Evolutionary conservation across 148 eudicot genomes (phyloP).

Genomic region (Persicaria tinctoria): DNA sequence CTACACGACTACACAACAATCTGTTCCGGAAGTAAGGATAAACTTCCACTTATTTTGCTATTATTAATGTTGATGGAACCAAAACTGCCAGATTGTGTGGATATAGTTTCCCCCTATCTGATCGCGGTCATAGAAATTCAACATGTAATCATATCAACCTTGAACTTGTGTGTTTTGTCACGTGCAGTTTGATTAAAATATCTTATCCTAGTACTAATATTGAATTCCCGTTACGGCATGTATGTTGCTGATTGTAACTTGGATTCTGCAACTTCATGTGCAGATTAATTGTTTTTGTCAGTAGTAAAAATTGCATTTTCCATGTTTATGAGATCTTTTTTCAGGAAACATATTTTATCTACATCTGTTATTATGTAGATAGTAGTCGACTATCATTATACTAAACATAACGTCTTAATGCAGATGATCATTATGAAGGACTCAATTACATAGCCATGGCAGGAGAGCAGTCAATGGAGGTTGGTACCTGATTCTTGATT

Average conservation of each 20-base stretch:
- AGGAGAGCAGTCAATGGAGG: slow-evolving; percentile 73
- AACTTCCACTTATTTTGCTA: background rate
- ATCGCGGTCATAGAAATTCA: too few species aligned
- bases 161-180: too few species aligned
- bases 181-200: too few species aligned
- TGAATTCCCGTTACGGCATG: background rate
- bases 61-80: background rate
- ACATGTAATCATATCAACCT: too few species aligned
- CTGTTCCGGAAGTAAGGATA: background rate
- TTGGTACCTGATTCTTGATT: slow-evolving; percentile 15
- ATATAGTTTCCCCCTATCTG: too few species aligned
- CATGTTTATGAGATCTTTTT: background rate
- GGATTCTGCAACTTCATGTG: background rate
- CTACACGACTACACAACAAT: background rate
- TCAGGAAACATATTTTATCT: background rate
- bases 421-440: slow-evolving; percentile 41
- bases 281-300: background rate
- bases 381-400: background rate
- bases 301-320: background rate
- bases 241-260: background rate
- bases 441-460: slow-evolving; percentile 56
- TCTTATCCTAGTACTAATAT: background rate
- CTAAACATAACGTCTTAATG: background rate
- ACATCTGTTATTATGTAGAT: background rate
- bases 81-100: too few species aligned